phyloP scores from a whole-genome alignment of 805 yeast genomes.

The Pichia occidentalis region DNA sequence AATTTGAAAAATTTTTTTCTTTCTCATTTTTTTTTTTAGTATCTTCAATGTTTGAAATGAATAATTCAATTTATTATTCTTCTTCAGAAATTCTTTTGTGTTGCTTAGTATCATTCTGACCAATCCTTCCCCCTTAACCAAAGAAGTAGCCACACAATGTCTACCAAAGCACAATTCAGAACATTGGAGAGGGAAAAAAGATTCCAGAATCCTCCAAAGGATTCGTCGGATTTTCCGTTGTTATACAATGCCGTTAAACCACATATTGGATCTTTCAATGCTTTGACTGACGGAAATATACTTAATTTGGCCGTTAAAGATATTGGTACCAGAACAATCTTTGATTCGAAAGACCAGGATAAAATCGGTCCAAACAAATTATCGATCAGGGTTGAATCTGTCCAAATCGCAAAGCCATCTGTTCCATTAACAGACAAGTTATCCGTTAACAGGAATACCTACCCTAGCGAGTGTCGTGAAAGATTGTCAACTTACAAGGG shows the following conservation, averaged over 20 bases:
- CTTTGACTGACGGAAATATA: conserved; percentile 80
- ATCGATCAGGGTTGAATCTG: conserved; percentile 78
- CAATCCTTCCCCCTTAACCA: no score
- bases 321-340: conserved; percentile 78
- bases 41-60: no score
- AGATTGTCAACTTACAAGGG: conserved; percentile 79
- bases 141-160: no score
- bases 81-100: no score
- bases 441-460: conserved; percentile 69
- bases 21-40: no score
- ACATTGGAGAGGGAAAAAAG: conserved; percentile 85
- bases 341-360: conserved; percentile 65
- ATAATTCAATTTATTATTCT: no score
- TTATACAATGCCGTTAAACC: conserved; percentile 88
- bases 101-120: no score
- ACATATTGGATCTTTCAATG: conserved; percentile 94
- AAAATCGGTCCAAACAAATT: conserved; percentile 77
- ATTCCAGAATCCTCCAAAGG: conserved; percentile 85
- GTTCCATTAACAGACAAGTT: conserved; percentile 66
- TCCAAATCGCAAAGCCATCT: conserved; percentile 78
- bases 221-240: conserved; percentile 73
- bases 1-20: no score
- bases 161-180: conserved; percentile 53
- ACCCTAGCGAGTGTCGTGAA: conserved; percentile 87
- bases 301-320: conserved; percentile 81